Conservation (phyloP, 2,329 filamentous ascomycete species). For the Cercospora nicotianae region DNA sequence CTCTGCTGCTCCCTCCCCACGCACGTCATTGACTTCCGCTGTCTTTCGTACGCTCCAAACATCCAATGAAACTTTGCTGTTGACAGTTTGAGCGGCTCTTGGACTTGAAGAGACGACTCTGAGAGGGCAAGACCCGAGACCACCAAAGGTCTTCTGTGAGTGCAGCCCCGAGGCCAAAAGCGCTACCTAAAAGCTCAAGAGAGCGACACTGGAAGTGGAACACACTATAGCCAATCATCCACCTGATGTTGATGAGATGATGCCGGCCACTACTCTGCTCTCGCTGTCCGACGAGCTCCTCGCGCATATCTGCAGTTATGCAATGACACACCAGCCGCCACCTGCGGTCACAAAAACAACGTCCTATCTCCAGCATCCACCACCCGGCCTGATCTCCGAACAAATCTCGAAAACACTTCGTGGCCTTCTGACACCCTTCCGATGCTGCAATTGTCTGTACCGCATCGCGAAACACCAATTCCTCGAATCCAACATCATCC, state of each 20-base stretch:
- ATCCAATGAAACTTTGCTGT: background rate
- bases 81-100: background rate
- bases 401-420: constrained; percentile 14
- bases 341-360: background rate
- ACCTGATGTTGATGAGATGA: background rate
- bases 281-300: constrained; percentile 17
- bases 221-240: no score
- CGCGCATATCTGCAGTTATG: constrained; percentile 12
- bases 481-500: constrained; percentile 17
- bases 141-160: background rate
- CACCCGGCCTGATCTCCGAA: constrained; percentile 9
- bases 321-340: background rate
- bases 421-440: constrained; percentile 9
- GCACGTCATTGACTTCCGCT: constrained; percentile 11
- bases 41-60: background rate
- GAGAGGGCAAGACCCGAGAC: no score
- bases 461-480: constrained; percentile 7
- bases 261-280: background rate
- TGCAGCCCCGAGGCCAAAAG: background rate
- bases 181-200: background rate
- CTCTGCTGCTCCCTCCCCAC: constrained; percentile 1
- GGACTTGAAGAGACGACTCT: no score
- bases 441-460: constrained; percentile 9
- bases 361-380: background rate
- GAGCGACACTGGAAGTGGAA: no score